phyloP scores from a whole-genome alignment of 345 rosid genomes.

The Rhizophora apiculata region DNA sequence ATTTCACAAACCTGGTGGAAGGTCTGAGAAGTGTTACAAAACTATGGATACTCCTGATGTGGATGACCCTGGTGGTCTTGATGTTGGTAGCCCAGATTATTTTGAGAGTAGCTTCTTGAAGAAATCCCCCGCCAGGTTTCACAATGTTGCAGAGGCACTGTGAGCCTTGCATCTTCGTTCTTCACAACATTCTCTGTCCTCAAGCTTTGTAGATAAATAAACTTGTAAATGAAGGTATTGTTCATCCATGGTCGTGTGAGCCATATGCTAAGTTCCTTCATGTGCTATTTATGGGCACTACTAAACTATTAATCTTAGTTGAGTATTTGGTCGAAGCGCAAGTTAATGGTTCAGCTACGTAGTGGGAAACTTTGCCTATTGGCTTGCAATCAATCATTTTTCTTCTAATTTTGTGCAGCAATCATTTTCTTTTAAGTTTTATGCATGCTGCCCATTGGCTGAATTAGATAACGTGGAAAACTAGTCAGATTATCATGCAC shows the following conservation, averaged over 20 bases:
- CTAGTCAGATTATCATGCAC: too few species aligned
- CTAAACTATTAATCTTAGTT: not conserved
- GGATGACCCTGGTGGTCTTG: slow-evolving; percentile 21
- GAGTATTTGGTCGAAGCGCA: not conserved
- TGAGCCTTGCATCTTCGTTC: slow-evolving; percentile 23
- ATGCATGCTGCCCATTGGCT: too few species aligned
- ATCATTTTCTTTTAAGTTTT: too few species aligned
- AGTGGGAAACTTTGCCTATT: too few species aligned
- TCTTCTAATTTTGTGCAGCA: too few species aligned
- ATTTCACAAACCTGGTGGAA: slow-evolving; percentile 37
- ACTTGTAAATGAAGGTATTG: not conserved
- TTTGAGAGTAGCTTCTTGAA: slow-evolving; percentile 63
- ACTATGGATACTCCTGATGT: slow-evolving; percentile 20
- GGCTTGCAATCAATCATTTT: too few species aligned
- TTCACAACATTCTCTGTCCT: not conserved
- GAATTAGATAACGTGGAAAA: too few species aligned
- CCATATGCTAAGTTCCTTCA: not conserved
- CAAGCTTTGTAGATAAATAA: slow-evolving; percentile 38
- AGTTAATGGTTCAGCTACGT: too few species aligned
- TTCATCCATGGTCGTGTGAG: not conserved
- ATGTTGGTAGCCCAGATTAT: slow-evolving; percentile 48
- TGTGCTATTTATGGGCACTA: not conserved
- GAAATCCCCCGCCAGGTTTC: slow-evolving; percentile 33
- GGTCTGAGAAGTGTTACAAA: slow-evolving; percentile 26
- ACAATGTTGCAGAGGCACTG: slow-evolving; percentile 56